A percentile compares a stretch with the other conserved stretches of the same genome.
Conservation (phyloP, 2,329 filamentous ascomycete genomes). For the Cladosporium cucumerinum region DNA sequence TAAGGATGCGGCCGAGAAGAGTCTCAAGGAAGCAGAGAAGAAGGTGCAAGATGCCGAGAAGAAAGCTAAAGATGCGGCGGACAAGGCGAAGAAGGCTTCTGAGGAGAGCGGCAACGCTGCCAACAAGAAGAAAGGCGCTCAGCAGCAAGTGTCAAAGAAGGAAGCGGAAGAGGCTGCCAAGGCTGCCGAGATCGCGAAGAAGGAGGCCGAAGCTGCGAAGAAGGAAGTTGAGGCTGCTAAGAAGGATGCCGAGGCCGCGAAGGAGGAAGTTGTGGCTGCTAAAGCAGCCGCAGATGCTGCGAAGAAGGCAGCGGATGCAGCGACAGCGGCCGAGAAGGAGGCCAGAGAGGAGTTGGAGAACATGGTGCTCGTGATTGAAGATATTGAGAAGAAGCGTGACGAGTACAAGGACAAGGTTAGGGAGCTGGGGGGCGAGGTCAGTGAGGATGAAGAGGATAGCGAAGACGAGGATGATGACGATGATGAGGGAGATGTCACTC, state of each 20-base stretch:
- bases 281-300: constrained; percentile 6
- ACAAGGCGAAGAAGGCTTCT: constrained; percentile 9
- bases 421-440: constrained; percentile 30
- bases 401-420: constrained; percentile 27
- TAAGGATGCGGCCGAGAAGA: constrained; percentile 14
- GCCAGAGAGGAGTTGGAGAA: constrained; percentile 48
- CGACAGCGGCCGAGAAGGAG: constrained; percentile 36
- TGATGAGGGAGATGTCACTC: constrained; percentile 11
- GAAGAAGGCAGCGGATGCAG: constrained; percentile 16
- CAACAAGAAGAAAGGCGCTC: constrained; percentile 8
- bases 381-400: constrained; percentile 45
- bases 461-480: constrained; percentile 32
- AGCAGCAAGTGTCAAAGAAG: background rate
- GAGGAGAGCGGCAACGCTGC: constrained; percentile 1
- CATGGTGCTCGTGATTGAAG: constrained; percentile 47
- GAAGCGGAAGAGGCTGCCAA: background rate
- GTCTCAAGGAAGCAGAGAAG: constrained; percentile 27
- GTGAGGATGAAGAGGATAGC: constrained; percentile 32
- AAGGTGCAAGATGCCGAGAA: background rate
- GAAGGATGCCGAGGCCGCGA: constrained; percentile 17
- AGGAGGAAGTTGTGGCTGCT: constrained; percentile 13
- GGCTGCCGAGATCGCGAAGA: constrained; percentile 19
- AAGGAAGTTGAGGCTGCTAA: constrained; percentile 22
- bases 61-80: constrained; percentile 1
- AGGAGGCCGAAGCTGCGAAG: constrained; percentile 24